These are phyloP conservation scores for Daldinia sp. DNA, from an alignment of 2,329 filamentous ascomycete species.

Conservation along the genomic window DNA sequence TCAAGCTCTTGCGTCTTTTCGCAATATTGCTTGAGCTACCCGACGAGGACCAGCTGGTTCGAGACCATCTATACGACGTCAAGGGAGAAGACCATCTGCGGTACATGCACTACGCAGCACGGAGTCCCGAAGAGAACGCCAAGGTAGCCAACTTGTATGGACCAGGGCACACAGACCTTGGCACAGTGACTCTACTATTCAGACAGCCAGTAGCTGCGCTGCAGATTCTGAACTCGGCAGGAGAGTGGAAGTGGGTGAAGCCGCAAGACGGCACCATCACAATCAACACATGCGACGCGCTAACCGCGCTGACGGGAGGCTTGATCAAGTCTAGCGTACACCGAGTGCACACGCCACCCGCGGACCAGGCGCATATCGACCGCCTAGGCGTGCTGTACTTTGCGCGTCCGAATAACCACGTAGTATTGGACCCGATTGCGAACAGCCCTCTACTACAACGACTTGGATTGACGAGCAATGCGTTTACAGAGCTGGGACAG, in stretches of 20 bases:
- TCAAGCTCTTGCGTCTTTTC: slow-evolving; percentile 69
- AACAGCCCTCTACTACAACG: slow-evolving; percentile 55
- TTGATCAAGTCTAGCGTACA: slow-evolving; percentile 56
- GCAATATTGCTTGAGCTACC: slow-evolving; percentile 71
- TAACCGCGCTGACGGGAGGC: slow-evolving; percentile 61
- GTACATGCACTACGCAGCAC: slow-evolving; percentile 67
- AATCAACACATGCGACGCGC: slow-evolving; percentile 61
- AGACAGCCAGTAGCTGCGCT: slow-evolving; percentile 66
- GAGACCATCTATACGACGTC: slow-evolving; percentile 68
- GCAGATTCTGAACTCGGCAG: slow-evolving; percentile 61
- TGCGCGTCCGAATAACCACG: slow-evolving; percentile 56
- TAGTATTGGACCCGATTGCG: slow-evolving; percentile 54
- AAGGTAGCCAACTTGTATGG: slow-evolving; percentile 56
- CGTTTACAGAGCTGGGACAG: slow-evolving; percentile 56
- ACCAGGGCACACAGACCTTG: slow-evolving; percentile 65
- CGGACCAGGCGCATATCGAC: slow-evolving; percentile 45
- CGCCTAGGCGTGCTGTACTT: slow-evolving; percentile 46
- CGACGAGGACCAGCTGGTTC: slow-evolving; percentile 65
- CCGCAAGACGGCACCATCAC: slow-evolving; percentile 61
- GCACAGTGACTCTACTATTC: slow-evolving; percentile 66
- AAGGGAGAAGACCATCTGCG: slow-evolving; percentile 71
- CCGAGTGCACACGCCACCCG: slow-evolving; percentile 47
- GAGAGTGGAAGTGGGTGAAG: slow-evolving; percentile 60
- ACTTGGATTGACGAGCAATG: slow-evolving; percentile 54
- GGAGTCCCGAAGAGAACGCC: slow-evolving; percentile 55